These are phyloP conservation scores for Nicotiana undulata DNA, from an alignment of 257 asterid genomes.

Conservation along the genomic window DNA sequence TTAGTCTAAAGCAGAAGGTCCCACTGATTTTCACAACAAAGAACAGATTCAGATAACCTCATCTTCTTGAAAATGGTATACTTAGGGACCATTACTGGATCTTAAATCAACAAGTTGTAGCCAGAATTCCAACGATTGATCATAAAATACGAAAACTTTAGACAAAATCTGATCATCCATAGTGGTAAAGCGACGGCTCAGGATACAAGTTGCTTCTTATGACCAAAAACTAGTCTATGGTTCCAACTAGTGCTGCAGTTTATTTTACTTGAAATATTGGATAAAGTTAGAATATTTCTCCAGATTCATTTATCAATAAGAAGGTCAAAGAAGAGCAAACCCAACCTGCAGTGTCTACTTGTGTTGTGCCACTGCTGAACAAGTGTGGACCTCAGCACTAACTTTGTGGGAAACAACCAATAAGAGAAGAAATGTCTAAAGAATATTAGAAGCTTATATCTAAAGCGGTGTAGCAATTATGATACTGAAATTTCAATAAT, in stretches of 20 bases:
- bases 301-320: background rate
- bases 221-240: background rate
- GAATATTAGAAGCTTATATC: background rate
- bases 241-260: background rate
- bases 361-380: background rate
- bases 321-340: background rate
- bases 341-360: background rate
- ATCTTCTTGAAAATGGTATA: background rate
- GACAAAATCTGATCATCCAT: background rate
- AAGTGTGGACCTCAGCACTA: background rate
- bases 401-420: background rate
- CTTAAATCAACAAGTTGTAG: background rate
- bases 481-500: background rate
- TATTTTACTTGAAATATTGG: background rate
- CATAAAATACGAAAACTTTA: background rate
- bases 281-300: background rate
- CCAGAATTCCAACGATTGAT: background rate
- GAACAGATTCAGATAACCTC: background rate
- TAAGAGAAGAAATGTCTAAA: background rate
- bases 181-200: background rate
- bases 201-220: background rate
- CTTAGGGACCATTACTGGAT: background rate
- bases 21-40: background rate
- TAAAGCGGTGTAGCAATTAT: background rate
- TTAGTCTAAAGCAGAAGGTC: background rate